Evolutionary conservation across 495 filamentous ascomycete species (phyloP), one percentile per base, ranked within the genome.

Genomic region (Neurospora africana): DNA sequence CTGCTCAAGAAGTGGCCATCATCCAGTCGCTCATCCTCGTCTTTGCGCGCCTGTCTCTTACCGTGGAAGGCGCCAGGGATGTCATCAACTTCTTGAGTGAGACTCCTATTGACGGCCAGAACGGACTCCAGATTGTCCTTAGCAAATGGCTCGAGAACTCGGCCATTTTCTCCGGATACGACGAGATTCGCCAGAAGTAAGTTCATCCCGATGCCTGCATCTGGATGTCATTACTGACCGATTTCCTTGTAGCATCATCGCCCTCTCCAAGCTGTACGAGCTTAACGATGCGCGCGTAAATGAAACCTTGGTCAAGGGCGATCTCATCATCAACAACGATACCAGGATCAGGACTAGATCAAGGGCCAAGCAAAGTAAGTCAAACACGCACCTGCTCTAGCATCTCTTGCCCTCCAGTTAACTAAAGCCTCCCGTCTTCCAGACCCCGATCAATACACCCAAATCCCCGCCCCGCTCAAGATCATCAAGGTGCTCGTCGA

Each of bases 81-180:
- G 94, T 99, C 6, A 90, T 98, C 4, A 90, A 94, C 73, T 99
- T 99, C 82, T 84, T 99, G 41, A 89, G 90, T 33, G 89, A 93
- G 71, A 90, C 97, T 68, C 87, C 93, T 74, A 88, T 99, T 71
- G 87, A 87, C 37, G 86, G 85, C 23, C 84, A 88, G 75, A 97
- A 86, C 76, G 95, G 95, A 15, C 84, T 99, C 9, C 87, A 93
- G 69, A 89, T 98, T 3, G 95, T 99, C 17, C 81, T 99, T 73
- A 85, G 89, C 81, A 98, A 98, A 81, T 99, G 95, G 95, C 86
- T 98, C 0, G 95, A 97, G 81, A 95, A 98, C 80, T 97, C 94
- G 4, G 87, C 95, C 81, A 97, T 91, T 79, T 98, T 99, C 81
- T 92, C 93, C 9, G 95, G 95, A 23, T 99, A 98, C 76, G 94